Evolutionary conservation across 2,329 filamentous ascomycete species (phyloP).

Genomic region (Ophiostoma triangulosporum): DNA sequence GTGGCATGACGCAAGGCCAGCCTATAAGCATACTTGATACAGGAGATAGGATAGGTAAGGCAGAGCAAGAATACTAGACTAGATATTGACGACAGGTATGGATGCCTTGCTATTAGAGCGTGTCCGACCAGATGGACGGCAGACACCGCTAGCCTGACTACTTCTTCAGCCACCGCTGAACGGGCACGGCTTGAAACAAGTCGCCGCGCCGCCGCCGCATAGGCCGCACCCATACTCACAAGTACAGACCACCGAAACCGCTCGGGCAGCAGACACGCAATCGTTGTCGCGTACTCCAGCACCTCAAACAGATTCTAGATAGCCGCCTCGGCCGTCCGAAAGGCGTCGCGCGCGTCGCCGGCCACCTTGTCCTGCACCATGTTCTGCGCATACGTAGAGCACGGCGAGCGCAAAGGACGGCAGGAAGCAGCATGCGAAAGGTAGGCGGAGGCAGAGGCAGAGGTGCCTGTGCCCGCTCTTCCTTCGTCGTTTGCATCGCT

Average conservation of each 20-base stretch:
- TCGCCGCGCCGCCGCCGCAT: constrained; percentile 42
- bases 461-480: constrained; percentile 4
- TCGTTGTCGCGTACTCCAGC: constrained; percentile 50
- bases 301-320: constrained; percentile 61
- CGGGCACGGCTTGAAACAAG: constrained; percentile 33
- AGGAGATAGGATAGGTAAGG: too few species aligned
- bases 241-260: constrained; percentile 52
- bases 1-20: background rate
- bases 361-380: constrained; percentile 49
- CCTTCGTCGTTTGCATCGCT: background rate
- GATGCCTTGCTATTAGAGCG: too few species aligned
- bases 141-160: too few species aligned
- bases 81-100: too few species aligned
- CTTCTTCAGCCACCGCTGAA: constrained; percentile 12
- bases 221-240: constrained; percentile 42
- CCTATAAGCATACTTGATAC: too few species aligned
- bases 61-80: too few species aligned
- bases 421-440: constrained; percentile 39
- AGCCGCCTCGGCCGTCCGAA: constrained; percentile 54
- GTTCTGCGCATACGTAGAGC: constrained; percentile 44
- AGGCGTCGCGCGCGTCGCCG: constrained; percentile 45
- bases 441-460: constrained; percentile 31
- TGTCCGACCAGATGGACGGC: too few species aligned
- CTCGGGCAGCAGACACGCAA: constrained; percentile 46
- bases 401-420: constrained; percentile 46